Conservation (phyloP, 2,329 filamentous ascomycete genomes). For the Aureobasidium mangrovei region DNA sequence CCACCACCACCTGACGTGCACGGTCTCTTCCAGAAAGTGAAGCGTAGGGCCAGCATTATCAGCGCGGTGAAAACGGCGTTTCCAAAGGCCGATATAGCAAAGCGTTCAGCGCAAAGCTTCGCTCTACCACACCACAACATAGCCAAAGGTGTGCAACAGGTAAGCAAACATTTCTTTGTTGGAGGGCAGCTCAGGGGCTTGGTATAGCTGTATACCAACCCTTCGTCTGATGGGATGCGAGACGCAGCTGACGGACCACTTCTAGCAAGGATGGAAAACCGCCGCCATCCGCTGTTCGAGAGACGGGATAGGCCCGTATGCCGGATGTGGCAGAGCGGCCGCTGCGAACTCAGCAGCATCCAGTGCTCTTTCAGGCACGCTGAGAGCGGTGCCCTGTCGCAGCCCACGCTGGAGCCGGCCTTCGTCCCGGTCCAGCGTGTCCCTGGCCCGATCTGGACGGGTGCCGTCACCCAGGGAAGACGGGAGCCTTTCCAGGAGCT, state of each 20-base stretch:
- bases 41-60: background rate
- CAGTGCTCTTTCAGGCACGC: conserved; percentile 4
- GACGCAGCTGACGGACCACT: background rate
- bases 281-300: background rate
- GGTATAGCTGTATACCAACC: too few relatives aligned
- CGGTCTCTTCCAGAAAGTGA: background rate
- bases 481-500: background rate
- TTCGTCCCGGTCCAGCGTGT: background rate
- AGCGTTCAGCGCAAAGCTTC: background rate
- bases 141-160: background rate
- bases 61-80: background rate
- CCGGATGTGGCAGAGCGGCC: conserved; percentile 4
- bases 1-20: background rate
- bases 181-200: too few relatives aligned
- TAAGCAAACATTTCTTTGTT: conserved; percentile 1
- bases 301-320: conserved; percentile 5
- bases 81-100: background rate
- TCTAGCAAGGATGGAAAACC: background rate
- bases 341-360: conserved; percentile 2
- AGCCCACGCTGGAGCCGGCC: background rate
- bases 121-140: background rate
- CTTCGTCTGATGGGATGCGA: background rate
- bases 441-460: background rate
- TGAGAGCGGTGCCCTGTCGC: background rate
- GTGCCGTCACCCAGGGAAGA: background rate